Evolutionary conservation across 163 green algal species (phyloP).

Genomic region (Scenedesmus sp.): DNA sequence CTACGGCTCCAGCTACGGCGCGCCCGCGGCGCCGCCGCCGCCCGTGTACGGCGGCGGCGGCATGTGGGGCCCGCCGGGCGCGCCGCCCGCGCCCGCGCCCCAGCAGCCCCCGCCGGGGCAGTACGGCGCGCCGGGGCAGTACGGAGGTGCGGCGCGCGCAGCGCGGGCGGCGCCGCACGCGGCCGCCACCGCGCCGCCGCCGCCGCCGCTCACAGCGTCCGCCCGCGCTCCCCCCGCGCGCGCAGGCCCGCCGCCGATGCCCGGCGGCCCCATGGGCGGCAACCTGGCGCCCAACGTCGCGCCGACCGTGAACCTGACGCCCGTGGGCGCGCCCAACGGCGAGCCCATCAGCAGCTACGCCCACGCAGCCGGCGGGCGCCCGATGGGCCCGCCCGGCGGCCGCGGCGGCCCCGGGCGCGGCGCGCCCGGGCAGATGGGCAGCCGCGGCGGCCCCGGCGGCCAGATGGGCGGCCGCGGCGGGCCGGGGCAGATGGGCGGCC

Average conservation of each 20-base stretch:
- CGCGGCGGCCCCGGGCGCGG: constrained; percentile 9
- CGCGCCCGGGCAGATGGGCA: neutral
- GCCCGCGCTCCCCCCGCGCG: too few species aligned
- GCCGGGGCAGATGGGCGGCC: neutral
- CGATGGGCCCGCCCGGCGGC: constrained; percentile 6
- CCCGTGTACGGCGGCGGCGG: constrained; percentile 27
- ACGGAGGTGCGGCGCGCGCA: too few species aligned
- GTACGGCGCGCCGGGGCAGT: neutral
- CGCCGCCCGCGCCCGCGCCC: neutral
- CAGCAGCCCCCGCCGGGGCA: neutral
- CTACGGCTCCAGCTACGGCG: constrained; percentile 30
- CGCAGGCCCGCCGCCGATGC: too few species aligned
- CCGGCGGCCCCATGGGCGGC: neutral
- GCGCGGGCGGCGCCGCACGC: too few species aligned
- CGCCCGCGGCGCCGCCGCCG: constrained; percentile 7
- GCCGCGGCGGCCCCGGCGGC: neutral
- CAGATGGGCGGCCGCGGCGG: too few species aligned
- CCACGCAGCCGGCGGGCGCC: neutral
- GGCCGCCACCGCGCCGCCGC: too few species aligned
- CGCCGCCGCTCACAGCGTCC: neutral
- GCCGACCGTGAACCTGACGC: constrained; percentile 43
- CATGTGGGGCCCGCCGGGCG: neutral
- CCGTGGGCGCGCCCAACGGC: constrained; percentile 18
- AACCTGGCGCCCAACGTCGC: constrained; percentile 35
- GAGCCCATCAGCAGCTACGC: constrained; percentile 27